Evolutionary conservation across 495 filamentous ascomycete genomes (phyloP).

Genomic region (Aspergillus hancockii): DNA sequence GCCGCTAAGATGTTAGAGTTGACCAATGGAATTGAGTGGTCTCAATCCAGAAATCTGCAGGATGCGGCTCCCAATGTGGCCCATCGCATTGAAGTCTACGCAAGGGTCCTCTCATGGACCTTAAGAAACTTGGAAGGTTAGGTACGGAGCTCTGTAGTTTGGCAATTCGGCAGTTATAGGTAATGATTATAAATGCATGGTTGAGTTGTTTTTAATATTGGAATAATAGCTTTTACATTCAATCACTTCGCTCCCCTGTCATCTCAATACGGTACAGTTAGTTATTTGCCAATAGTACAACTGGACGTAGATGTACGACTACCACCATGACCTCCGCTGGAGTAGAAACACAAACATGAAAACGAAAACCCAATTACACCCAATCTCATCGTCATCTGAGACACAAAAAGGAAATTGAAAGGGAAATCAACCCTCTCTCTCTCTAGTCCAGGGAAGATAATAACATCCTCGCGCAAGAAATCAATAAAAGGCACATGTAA

Average conservation of each 20-base stretch:
- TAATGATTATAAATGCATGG: neutral
- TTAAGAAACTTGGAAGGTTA: no score
- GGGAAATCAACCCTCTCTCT: neutral
- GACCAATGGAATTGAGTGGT: no score
- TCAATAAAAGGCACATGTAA: neutral
- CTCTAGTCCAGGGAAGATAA: neutral
- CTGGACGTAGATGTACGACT: neutral
- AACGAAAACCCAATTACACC: conserved; percentile 18
- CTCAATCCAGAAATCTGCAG: no score
- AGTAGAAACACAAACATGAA: neutral
- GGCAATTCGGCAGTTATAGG: no score
- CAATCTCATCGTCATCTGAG: conserved; percentile 11
- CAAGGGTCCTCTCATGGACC: no score
- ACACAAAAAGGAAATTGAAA: neutral
- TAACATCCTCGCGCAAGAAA: neutral
- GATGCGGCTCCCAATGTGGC: no score
- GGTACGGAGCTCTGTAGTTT: no score
- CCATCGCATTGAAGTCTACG: no score
- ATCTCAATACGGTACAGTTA: neutral
- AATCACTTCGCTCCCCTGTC: neutral
- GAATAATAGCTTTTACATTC: neutral
- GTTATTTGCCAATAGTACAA: conserved; percentile 2
- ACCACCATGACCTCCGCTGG: neutral
- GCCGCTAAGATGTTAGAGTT: neutral
- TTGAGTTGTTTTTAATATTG: neutral